Percentiles rank a stretch among this genome's conserved stretches.
These are phyloP conservation scores for Suillus brevipes DNA, from an alignment of 768 basidiomycete genomes.

Conservation along the genomic window DNA sequence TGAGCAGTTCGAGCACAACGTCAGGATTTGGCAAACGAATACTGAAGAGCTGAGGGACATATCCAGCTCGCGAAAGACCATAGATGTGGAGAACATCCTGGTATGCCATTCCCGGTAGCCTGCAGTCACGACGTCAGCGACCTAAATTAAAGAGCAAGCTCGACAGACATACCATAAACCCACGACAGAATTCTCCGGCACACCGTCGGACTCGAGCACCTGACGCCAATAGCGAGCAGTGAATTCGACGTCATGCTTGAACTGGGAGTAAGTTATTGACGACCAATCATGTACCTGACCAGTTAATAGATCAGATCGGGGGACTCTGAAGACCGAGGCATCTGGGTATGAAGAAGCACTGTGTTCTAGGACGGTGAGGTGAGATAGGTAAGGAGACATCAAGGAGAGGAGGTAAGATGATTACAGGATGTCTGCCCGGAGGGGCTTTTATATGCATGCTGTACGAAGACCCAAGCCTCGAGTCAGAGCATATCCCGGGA, in stretches of 20 bases:
- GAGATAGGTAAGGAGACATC: constrained; percentile 39
- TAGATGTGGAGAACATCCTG: constrained; percentile 73
- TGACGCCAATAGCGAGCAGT: constrained; percentile 65
- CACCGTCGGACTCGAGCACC: constrained; percentile 44
- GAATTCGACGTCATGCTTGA: constrained; percentile 62
- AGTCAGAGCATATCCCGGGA: constrained; percentile 27
- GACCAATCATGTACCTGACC: constrained; percentile 53
- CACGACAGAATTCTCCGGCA: constrained; percentile 59
- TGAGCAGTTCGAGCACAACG: constrained; percentile 69
- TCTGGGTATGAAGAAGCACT: constrained; percentile 51
- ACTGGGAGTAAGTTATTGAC: constrained; percentile 62
- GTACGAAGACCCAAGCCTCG: constrained; percentile 17
- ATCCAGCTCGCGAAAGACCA: constrained; percentile 73
- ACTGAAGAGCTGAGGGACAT: constrained; percentile 76
- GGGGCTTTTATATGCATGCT: constrained; percentile 34
- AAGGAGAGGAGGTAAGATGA: constrained; percentile 12
- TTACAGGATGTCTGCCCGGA: constrained; percentile 4
- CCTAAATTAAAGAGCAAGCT: constrained; percentile 4
- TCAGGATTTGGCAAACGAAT: constrained; percentile 72
- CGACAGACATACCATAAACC: constrained; percentile 64
- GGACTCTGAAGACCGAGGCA: constrained; percentile 60
- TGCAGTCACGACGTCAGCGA: constrained; percentile 30
- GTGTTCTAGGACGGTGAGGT: constrained; percentile 63
- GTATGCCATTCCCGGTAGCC: constrained; percentile 75
- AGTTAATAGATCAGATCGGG: constrained; percentile 45